Evolutionary conservation across 495 filamentous ascomycete genomes (phyloP).

Genomic region (Ascobolus immersus): DNA sequence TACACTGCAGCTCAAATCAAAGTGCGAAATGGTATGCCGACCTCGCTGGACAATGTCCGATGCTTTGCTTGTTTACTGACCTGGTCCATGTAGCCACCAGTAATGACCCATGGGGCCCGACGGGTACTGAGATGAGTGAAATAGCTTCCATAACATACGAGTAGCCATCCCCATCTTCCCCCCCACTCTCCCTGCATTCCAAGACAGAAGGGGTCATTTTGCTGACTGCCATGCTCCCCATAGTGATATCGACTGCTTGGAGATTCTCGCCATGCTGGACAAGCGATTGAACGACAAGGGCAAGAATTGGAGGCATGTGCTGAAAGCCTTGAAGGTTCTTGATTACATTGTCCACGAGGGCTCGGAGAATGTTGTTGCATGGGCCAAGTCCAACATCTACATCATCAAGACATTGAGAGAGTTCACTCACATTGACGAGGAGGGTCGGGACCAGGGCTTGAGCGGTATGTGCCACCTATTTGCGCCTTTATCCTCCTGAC

Average conservation of each 20-base stretch:
- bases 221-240: slow-evolving; percentile 9
- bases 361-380: slow-evolving; percentile 85
- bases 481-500: slow-evolving; percentile 10
- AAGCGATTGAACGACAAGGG: slow-evolving; percentile 98
- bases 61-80: not conserved
- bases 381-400: slow-evolving; percentile 93
- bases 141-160: slow-evolving; percentile 93
- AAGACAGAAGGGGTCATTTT: not conserved
- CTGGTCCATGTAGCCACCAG: slow-evolving; percentile 50
- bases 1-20: slow-evolving; percentile 95
- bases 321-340: slow-evolving; percentile 91
- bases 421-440: slow-evolving; percentile 88
- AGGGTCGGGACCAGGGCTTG: slow-evolving; percentile 78
- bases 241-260: slow-evolving; percentile 91
- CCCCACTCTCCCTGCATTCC: too few relatives aligned
- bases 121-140: slow-evolving; percentile 95
- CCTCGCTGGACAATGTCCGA: slow-evolving; percentile 5
- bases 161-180: slow-evolving; percentile 2
- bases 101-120: slow-evolving; percentile 98
- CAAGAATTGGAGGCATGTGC: slow-evolving; percentile 97
- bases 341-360: slow-evolving; percentile 98
- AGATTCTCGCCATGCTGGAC: slow-evolving; percentile 99
- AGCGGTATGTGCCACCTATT: slow-evolving; percentile 38
- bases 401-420: slow-evolving; percentile 96
- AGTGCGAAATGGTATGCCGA: slow-evolving; percentile 81